Base-by-base conservation (phyloP, 2,329 filamentous ascomycete genomes). In the Aspergillus unguis region DNA sequence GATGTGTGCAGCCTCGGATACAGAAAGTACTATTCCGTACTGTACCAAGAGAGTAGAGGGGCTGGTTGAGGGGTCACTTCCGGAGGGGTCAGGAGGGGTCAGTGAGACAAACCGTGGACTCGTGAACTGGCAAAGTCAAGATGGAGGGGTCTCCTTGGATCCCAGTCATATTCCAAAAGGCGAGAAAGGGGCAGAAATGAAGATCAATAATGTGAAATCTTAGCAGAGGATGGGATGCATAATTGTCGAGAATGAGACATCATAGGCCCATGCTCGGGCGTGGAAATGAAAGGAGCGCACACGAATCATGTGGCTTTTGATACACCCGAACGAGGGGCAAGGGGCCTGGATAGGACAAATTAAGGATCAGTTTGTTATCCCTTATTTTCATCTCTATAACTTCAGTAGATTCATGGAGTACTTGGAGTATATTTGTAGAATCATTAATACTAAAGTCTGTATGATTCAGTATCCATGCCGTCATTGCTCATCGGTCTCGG, bases 301-400 rank as follows among this genome's bases (percentile, higher is more conserved):
- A 59, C 57, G 57, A 61, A 61, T 59, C 56, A 58, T 44, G 58
- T 60, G 58, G 59, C 57, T 59, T 57, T 58, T 54, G 52, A 55
- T 40, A 50, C 41, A 36, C 48, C 40, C 35, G 43, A 40, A 60
- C 60, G 59, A 62, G 59, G 59, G 59, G 59, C 58, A 60, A 55
- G 53, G 55, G 52, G 54, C 17, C 17, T 17, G 17, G 17, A 17
- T 17, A 17, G 17, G 17, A 17, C 17, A 17, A 17, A 17, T 17
- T 17, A 17, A 17, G 17, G 17, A 17, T 17, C 17, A 17, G 17
- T 17, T 17, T 17, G 17, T 32, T 38, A 11, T 41, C 42, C 31
- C 31, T 27, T 43, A 36, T 44, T 38, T 36, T 43, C 40, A 29
- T 17, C 17, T 17, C 17, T 17, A 17, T 17, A n/a, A 32, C 31